phyloP scores from a whole-genome alignment of 2,329 filamentous ascomycete genomes.

The Xylariaceae sp. region DNA sequence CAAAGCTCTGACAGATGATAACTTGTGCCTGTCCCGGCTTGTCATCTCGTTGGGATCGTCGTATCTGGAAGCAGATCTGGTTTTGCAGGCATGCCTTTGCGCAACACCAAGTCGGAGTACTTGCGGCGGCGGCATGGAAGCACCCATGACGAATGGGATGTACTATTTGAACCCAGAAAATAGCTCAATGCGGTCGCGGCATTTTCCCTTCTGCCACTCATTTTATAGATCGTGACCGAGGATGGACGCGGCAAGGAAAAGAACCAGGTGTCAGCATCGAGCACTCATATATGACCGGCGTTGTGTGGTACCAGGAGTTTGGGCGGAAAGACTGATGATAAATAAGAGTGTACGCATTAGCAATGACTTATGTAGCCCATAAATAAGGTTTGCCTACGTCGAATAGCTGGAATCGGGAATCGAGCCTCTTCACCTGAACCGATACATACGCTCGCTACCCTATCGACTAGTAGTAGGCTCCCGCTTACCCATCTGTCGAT shows the following conservation, averaged over 20 bases:
- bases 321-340: conserved; percentile 24
- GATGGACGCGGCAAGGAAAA: conserved; percentile 22
- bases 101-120: conserved; percentile 2
- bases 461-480: neutral
- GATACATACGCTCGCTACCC: neutral
- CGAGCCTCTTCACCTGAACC: conserved; percentile 18
- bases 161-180: conserved; percentile 22
- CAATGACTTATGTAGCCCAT: conserved; percentile 21
- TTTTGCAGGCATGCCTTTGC: conserved; percentile 10
- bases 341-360: conserved; percentile 24
- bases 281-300: conserved; percentile 30
- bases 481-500: neutral
- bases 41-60: neutral
- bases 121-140: conserved; percentile 4
- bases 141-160: conserved; percentile 17
- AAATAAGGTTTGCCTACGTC: conserved; percentile 18
- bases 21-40: neutral
- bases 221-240: conserved; percentile 23
- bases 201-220: conserved; percentile 19
- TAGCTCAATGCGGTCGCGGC: conserved; percentile 18
- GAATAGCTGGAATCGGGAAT: conserved; percentile 8
- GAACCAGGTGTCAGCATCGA: conserved; percentile 28
- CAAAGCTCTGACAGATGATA: conserved; percentile 27
- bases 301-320: conserved; percentile 22
- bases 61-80: neutral